Evolutionary conservation across 495 filamentous ascomycete species (phyloP).

Genomic region (Ramalina intermedia): DNA sequence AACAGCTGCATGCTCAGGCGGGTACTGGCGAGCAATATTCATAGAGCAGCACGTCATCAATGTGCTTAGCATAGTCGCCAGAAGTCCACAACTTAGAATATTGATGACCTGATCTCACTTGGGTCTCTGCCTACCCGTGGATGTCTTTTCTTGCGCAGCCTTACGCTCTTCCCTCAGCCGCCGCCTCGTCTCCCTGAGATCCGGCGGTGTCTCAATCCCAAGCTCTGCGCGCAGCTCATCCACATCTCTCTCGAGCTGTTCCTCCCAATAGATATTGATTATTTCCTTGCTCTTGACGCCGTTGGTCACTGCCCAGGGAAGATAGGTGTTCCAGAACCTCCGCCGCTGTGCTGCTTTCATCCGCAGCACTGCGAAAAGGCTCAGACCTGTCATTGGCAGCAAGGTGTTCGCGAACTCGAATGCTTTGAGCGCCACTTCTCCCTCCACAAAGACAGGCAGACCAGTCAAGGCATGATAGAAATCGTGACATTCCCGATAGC

Average conservation of each 20-base stretch:
- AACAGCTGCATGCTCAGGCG: background rate
- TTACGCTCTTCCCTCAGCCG: slow-evolving; percentile 53
- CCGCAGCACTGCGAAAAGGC: slow-evolving; percentile 50
- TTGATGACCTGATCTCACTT: slow-evolving; percentile 4
- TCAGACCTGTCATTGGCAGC: slow-evolving; percentile 87
- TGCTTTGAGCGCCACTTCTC: slow-evolving; percentile 87
- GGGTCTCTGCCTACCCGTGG: slow-evolving; percentile 10
- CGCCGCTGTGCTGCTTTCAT: slow-evolving; percentile 51
- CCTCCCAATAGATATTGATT: slow-evolving; percentile 98
- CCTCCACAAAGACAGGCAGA: slow-evolving; percentile 79
- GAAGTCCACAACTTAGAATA: background rate
- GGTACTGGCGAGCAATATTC: background rate
- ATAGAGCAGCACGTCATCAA: background rate
- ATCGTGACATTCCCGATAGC: slow-evolving; percentile 94
- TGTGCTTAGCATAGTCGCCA: background rate
- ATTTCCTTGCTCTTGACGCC: slow-evolving; percentile 64
- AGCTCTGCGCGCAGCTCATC: slow-evolving; percentile 55
- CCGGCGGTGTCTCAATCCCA: slow-evolving; percentile 77
- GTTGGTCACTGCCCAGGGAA: slow-evolving; percentile 84
- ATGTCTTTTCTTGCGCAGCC: slow-evolving; percentile 40
- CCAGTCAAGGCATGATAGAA: slow-evolving; percentile 97
- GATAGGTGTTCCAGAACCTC: slow-evolving; percentile 59
- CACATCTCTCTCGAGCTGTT: slow-evolving; percentile 77
- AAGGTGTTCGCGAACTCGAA: slow-evolving; percentile 93
- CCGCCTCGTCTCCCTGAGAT: slow-evolving; percentile 68